These are phyloP conservation scores for Pythium grandisporangium DNA, from an alignment of 352 stramenopile species.

Conservation along the genomic window DNA sequence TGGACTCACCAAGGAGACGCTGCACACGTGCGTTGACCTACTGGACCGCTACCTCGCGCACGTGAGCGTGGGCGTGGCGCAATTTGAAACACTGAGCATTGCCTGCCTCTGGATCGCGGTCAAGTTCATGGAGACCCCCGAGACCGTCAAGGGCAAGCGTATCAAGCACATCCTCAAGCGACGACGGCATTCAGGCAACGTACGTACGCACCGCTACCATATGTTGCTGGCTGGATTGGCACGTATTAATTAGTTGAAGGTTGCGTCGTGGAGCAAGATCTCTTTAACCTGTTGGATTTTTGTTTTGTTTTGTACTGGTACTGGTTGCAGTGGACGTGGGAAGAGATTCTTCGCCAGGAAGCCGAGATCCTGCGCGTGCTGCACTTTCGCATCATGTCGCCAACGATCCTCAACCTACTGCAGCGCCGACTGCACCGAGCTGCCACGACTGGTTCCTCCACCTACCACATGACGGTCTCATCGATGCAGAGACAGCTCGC, in stretches of 20 bases:
- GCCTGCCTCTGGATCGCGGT: slow-evolving; percentile 65
- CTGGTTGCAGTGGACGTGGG: slow-evolving; percentile 51
- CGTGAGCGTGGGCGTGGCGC: slow-evolving; percentile 9
- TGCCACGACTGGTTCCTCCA: no score
- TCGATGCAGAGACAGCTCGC: slow-evolving; percentile 31
- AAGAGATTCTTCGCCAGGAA: slow-evolving; percentile 45
- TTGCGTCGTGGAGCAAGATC: no score
- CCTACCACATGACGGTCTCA: no score
- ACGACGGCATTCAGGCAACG: slow-evolving; percentile 46
- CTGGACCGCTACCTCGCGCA: slow-evolving; percentile 38
- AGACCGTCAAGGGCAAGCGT: slow-evolving; percentile 38
- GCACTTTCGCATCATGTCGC: slow-evolving; percentile 44
- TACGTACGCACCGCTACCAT: slow-evolving; percentile 10
- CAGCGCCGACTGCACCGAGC: slow-evolving; percentile 29
- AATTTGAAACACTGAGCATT: slow-evolving; percentile 49
- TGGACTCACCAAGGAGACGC: slow-evolving; percentile 40
- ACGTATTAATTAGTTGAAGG: no score
- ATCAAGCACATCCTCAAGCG: slow-evolving; percentile 61
- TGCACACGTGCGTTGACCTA: slow-evolving; percentile 47
- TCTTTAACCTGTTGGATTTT: slow-evolving; percentile 1
- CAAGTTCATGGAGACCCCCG: slow-evolving; percentile 59
- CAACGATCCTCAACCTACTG: slow-evolving; percentile 29
- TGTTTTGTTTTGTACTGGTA: neutral
- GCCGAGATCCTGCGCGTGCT: slow-evolving; percentile 28
- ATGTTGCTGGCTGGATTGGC: neutral